These are phyloP conservation scores for Fusarium burgessii DNA, from an alignment of 2,329 filamentous ascomycete species.

Conservation along the genomic window DNA sequence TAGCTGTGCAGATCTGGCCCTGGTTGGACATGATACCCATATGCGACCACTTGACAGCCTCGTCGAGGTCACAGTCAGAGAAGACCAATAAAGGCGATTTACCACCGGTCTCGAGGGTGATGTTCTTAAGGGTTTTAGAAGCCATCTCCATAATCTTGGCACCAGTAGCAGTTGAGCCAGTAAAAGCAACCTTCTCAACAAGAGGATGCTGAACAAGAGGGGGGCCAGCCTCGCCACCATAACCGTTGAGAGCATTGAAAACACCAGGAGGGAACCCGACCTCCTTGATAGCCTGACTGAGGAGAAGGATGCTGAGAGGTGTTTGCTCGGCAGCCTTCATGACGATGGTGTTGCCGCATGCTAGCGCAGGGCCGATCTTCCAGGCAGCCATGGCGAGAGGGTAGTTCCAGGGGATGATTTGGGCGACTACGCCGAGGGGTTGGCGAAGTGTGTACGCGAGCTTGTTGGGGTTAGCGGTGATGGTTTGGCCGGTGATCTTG, in stretches of 20 bases:
- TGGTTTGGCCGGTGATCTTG: conserved; percentile 85
- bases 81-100: conserved; percentile 84
- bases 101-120: conserved; percentile 76
- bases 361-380: conserved; percentile 81
- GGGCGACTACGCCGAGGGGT: conserved; percentile 76
- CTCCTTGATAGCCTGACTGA: conserved; percentile 74
- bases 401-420: conserved; percentile 91
- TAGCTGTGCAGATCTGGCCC: conserved; percentile 75
- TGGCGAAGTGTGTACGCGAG: conserved; percentile 78
- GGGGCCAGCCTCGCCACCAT: conserved; percentile 80
- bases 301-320: conserved; percentile 75
- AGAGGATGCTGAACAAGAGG: conserved; percentile 65
- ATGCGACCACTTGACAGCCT: conserved; percentile 81
- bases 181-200: conserved; percentile 84
- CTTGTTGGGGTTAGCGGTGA: conserved; percentile 78
- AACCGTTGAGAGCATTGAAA: conserved; percentile 79
- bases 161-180: conserved; percentile 77
- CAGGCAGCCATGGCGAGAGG: conserved; percentile 81
- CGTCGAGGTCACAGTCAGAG: conserved; percentile 78
- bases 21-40: conserved; percentile 73
- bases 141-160: conserved; percentile 82
- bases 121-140: conserved; percentile 67
- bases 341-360: conserved; percentile 76
- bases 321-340: conserved; percentile 82
- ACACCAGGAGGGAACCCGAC: conserved; percentile 82